These are phyloP conservation scores for Nothophoma quercina DNA, from an alignment of 2,329 filamentous ascomycete genomes.

Conservation along the genomic window DNA sequence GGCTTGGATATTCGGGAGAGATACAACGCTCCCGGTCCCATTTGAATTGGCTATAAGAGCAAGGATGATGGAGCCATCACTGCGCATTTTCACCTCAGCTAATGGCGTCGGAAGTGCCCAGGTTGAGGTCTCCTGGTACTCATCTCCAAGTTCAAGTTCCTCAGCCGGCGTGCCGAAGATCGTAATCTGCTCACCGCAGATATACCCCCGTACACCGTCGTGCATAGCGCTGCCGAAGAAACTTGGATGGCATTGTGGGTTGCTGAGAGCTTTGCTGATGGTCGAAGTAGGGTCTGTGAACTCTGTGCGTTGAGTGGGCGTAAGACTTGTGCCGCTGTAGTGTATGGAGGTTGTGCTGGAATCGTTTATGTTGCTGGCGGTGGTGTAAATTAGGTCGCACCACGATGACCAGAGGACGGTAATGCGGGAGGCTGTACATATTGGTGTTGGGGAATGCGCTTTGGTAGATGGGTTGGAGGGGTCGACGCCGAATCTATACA, in stretches of 20 bases:
- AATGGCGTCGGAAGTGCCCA: not conserved
- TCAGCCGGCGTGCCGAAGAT: slow-evolving; percentile 23
- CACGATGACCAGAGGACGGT: slow-evolving; percentile 36
- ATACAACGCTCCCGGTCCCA: not conserved
- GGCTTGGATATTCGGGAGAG: not conserved
- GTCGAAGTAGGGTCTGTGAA: not conserved
- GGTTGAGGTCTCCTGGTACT: not conserved
- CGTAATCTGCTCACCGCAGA: slow-evolving; percentile 8
- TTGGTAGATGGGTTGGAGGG: not conserved
- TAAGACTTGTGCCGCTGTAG: slow-evolving; percentile 34
- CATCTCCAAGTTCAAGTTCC: not conserved
- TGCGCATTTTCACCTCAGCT: not conserved
- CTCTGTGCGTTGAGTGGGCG: slow-evolving; percentile 6
- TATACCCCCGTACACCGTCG: slow-evolving; percentile 30
- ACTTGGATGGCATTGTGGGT: not conserved
- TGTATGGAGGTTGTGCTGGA: slow-evolving; percentile 2
- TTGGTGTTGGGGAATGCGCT: slow-evolving; percentile 3
- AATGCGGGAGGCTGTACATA: not conserved
- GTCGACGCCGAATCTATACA: slow-evolving; percentile 11
- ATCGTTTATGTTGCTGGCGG: not conserved
- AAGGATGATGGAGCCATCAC: slow-evolving; percentile 1
- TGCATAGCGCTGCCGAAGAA: slow-evolving; percentile 36
- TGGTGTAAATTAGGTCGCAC: slow-evolving; percentile 36
- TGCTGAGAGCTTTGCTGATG: not conserved
- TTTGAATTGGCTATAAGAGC: not conserved